Evolutionary conservation across 2,329 filamentous ascomycete species (phyloP), one percentile per base, ranked within the genome.

Genomic region (Pestalotiopsis fici): DNA sequence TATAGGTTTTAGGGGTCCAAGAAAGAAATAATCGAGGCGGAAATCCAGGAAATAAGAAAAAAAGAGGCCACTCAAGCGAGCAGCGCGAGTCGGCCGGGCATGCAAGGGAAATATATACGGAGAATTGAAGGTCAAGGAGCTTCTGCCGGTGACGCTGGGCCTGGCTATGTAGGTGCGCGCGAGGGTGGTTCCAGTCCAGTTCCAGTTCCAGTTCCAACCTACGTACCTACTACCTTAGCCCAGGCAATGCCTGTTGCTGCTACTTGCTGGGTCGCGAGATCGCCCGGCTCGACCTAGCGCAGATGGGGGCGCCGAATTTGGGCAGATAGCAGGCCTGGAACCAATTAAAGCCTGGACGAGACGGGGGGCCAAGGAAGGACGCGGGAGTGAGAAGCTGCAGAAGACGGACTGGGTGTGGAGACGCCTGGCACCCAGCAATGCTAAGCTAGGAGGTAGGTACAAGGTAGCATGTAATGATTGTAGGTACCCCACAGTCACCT

Each of bases 221-320:
- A 35, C 31, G 31, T 35, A 35, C 31, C 31, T 35, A 35, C 31
- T 35, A 35, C 6, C 31, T 35, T 35, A n/a, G n/a, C n/a, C 31
- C 7, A 35, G 31, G 31, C 31, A 35, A 54, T n/a, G 35, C 18
- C 27, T 21, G 3, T 12, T 35, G 59, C 28, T 28, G 35, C 39
- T 43, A 37, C 57, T 18, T 37, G 50, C 43, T 63, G 28, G 35
- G 64, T 59, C 37, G 64, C 37, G 64, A 65, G 55, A 59, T 60
- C 13, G 64, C 37, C 64, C 64, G 65, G 57, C 55, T 31, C 28
- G 60, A 35, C 50, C 50, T 50, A 59, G 59, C 47, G 43, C 47
- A 50, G 35, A 59, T 57, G 50, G 63, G 54, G 63, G 57, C 57
- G 50, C 56, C 66, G 54, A 62, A 65, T 65, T 63, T 68, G 66